phyloP scores from a whole-genome alignment of 805 yeast species.

The Yarrowia sp. region DNA sequence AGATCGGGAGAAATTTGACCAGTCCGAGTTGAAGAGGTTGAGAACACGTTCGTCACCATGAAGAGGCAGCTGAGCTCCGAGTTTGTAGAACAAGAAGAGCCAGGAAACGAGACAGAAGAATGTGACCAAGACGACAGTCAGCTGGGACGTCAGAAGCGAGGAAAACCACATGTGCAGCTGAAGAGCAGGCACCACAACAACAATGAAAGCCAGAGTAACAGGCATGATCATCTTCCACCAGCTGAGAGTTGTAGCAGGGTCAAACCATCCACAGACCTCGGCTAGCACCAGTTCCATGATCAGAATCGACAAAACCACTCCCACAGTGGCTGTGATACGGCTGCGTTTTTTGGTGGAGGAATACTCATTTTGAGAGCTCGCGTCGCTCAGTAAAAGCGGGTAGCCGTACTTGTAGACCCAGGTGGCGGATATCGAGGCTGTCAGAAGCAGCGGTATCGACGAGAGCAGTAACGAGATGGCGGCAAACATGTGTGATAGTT shows the following conservation, averaged over 20 bases:
- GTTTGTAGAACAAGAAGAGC: conserved; percentile 34
- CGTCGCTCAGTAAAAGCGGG: neutral
- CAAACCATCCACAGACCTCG: conserved; percentile 25
- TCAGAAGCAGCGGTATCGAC: conserved; percentile 8
- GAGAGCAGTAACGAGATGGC: conserved; percentile 6
- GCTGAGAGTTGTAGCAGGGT: neutral
- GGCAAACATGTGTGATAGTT: conserved; percentile 4
- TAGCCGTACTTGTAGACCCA: conserved; percentile 22
- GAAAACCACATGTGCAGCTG: conserved; percentile 4
- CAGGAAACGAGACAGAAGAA: conserved; percentile 32
- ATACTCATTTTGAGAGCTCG: neutral
- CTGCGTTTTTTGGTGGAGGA: conserved; percentile 7
- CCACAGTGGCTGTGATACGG: conserved; percentile 16
- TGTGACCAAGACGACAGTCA: neutral
- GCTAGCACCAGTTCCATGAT: conserved; percentile 11
- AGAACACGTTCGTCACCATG: conserved; percentile 9
- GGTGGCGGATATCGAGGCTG: conserved; percentile 7
- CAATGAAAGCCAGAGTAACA: conserved; percentile 12
- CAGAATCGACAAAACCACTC: conserved; percentile 14
- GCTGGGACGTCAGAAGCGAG: neutral
- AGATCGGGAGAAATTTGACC: neutral
- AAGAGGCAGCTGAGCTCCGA: conserved; percentile 37
- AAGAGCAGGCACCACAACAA: conserved; percentile 12
- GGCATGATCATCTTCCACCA: conserved; percentile 26
- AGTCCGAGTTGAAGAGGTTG: neutral